Conservation (phyloP, 306 rosid genomes). For the Malus orientalis region DNA sequence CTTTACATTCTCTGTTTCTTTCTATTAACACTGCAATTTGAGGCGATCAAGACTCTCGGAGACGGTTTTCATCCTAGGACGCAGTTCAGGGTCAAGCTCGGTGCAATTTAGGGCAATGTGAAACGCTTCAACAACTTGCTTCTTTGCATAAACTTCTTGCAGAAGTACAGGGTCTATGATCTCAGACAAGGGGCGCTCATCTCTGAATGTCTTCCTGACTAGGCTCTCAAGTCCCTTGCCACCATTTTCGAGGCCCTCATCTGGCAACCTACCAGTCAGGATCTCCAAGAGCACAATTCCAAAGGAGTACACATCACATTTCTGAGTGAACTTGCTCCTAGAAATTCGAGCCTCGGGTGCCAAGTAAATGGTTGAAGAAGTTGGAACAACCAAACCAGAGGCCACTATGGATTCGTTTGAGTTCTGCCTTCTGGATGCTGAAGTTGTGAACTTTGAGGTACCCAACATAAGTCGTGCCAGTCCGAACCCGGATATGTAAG, state of each 20-base stretch:
- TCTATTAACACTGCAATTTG: constrained; percentile 18
- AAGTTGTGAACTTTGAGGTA: constrained; percentile 25
- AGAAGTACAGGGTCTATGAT: constrained; percentile 59
- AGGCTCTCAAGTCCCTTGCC: constrained; percentile 45
- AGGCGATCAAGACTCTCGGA: constrained; percentile 63
- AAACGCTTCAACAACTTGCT: constrained; percentile 54
- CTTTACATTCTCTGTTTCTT: neutral
- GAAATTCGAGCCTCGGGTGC: constrained; percentile 55
- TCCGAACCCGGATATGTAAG: constrained; percentile 68
- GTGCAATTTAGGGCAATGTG: constrained; percentile 74
- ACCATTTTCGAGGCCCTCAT: constrained; percentile 42
- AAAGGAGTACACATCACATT: constrained; percentile 65
- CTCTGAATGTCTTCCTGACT: constrained; percentile 52
- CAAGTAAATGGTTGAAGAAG: constrained; percentile 36
- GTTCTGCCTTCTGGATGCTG: constrained; percentile 30
- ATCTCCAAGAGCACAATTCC: constrained; percentile 62
- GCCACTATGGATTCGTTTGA: constrained; percentile 24
- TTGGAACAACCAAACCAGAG: constrained; percentile 33
- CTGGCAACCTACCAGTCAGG: constrained; percentile 48
- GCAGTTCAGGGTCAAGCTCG: constrained; percentile 58
- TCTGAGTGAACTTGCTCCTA: constrained; percentile 62
- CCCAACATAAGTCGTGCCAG: constrained; percentile 41
- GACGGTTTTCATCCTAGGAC: constrained; percentile 67
- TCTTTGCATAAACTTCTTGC: constrained; percentile 55
- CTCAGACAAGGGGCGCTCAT: constrained; percentile 55